A percentile compares a stretch with the other conserved stretches of the same genome.
phyloP scores from a whole-genome alignment of 2,329 filamentous ascomycete genomes.

The Parascedosporium putredinis region DNA sequence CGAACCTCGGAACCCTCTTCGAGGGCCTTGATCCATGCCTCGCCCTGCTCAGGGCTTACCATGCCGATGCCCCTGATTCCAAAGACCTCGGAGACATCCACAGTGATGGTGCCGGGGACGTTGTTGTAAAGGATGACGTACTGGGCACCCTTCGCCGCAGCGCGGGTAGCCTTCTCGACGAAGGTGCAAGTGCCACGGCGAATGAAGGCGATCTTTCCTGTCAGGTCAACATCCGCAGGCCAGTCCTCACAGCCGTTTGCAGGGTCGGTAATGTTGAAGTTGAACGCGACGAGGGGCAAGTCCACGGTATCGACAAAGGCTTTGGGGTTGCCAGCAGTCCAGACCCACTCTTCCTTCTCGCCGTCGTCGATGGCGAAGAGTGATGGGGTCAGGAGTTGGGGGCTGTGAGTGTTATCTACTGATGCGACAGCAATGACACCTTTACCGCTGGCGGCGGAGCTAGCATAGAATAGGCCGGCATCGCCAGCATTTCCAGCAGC shows the following conservation, averaged over 20 bases:
- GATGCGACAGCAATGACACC: slow-evolving; percentile 38
- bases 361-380: slow-evolving; percentile 29
- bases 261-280: slow-evolving; percentile 34
- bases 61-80: slow-evolving; percentile 29
- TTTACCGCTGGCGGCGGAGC: slow-evolving; percentile 36
- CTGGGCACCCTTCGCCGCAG: slow-evolving; percentile 43
- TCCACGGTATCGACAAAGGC: slow-evolving; percentile 32
- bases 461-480: slow-evolving; percentile 35
- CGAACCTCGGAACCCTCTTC: slow-evolving; percentile 31
- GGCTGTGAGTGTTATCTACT: slow-evolving; percentile 34
- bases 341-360: slow-evolving; percentile 28
- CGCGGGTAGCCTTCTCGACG: slow-evolving; percentile 40
- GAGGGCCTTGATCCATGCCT: slow-evolving; percentile 31
- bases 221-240: slow-evolving; percentile 44
- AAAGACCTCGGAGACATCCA: slow-evolving; percentile 21
- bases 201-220: slow-evolving; percentile 46
- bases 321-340: slow-evolving; percentile 27
- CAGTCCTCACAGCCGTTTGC: slow-evolving; percentile 42
- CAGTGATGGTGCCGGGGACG: slow-evolving; percentile 21
- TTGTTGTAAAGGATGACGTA: slow-evolving; percentile 56
- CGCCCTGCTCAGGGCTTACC: slow-evolving; percentile 30
- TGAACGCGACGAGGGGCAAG: slow-evolving; percentile 39
- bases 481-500: slow-evolving; percentile 42
- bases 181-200: slow-evolving; percentile 49
- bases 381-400: slow-evolving; percentile 30